phyloP scores from a whole-genome alignment of 2,329 filamentous ascomycete genomes.

The Colletotrichum higginsianum region DNA sequence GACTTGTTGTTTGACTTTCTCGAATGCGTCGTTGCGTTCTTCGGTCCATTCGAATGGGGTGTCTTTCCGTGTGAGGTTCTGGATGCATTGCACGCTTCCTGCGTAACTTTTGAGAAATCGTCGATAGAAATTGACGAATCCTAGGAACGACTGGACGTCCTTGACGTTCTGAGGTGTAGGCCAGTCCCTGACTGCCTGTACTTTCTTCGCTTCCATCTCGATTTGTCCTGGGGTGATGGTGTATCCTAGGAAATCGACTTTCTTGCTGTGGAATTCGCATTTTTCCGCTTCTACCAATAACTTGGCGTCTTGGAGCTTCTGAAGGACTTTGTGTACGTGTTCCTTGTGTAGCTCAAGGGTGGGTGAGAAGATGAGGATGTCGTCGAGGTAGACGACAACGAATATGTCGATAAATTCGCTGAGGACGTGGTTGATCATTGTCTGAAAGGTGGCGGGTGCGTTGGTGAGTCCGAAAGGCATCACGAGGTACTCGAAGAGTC shows the following conservation, averaged over 20 bases:
- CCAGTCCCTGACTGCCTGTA: neutral
- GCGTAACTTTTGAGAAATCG: neutral
- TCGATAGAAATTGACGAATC: neutral
- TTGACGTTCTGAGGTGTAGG: neutral
- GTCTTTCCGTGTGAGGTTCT: neutral
- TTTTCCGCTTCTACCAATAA: too few species aligned
- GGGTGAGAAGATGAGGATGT: neutral
- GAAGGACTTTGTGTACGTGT: neutral
- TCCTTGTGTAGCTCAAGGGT: neutral
- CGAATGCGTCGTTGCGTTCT: too few species aligned
- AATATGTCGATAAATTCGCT: neutral
- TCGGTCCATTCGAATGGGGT: too few species aligned
- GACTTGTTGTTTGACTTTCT: too few species aligned
- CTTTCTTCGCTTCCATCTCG: neutral
- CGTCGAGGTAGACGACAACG: too few species aligned
- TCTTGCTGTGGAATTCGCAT: neutral
- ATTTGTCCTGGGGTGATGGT: neutral
- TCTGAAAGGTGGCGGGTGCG: neutral
- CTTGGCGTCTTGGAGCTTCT: neutral
- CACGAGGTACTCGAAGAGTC: neutral
- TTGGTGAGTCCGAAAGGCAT: neutral
- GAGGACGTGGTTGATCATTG: neutral
- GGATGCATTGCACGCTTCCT: neutral
- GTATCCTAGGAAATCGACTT: neutral
- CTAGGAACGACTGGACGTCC: neutral